phyloP scores from a whole-genome alignment of 202 grass and related monocot genomes.

The Eragrostis tef region DNA sequence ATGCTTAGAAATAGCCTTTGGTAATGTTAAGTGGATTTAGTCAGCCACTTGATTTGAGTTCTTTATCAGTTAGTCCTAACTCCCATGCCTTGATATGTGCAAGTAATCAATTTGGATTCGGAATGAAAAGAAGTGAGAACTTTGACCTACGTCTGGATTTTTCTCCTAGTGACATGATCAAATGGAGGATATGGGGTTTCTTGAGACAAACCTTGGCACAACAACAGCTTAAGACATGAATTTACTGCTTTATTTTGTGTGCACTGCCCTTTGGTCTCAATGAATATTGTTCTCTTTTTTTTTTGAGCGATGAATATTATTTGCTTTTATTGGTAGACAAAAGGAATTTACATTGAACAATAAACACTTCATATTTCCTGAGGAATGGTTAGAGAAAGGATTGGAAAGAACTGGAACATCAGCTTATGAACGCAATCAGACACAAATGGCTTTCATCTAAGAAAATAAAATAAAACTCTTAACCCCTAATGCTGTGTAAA shows the following conservation, averaged over 20 bases:
- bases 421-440: background rate
- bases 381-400: background rate
- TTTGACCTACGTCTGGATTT: background rate
- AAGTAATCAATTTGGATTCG: background rate
- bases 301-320: background rate
- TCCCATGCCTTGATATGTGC: background rate
- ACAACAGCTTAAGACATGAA: background rate
- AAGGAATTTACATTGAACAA: background rate
- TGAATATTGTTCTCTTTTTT: background rate
- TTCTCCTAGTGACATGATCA: slow-evolving; percentile 8
- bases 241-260: background rate
- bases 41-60: background rate
- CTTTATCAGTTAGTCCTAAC: background rate
- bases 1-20: background rate
- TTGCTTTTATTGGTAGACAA: background rate
- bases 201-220: slow-evolving; percentile 4
- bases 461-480: background rate
- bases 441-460: background rate
- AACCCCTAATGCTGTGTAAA: background rate
- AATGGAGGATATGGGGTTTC: background rate
- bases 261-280: background rate
- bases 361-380: background rate
- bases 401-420: background rate
- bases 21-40: background rate
- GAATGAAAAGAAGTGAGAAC: background rate